Evolutionary conservation across 164 flowering plant species (phyloP).

Genomic region (Tinospora cordifolia): DNA sequence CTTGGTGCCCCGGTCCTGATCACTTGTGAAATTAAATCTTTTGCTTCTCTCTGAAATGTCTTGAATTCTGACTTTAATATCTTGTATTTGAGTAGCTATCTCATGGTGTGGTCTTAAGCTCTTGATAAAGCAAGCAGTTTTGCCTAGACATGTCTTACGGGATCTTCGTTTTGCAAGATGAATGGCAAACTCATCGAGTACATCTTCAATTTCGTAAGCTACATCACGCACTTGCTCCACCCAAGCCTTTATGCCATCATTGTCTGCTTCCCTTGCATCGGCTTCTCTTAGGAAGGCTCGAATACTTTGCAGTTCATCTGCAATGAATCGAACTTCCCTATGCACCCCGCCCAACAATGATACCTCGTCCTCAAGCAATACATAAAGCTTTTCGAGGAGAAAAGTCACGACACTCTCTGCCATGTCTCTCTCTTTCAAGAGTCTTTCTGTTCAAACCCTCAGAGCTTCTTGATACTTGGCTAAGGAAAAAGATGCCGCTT

Average conservation of each 20-base stretch:
- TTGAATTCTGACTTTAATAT: no score
- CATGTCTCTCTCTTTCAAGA: constrained; percentile 23
- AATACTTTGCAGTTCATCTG: constrained; percentile 15
- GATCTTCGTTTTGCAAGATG: constrained; percentile 29
- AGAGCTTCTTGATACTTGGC: constrained; percentile 60
- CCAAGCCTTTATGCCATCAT: constrained; percentile 14
- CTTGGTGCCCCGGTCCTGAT: no score
- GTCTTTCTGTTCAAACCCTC: constrained; percentile 56
- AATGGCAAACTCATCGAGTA: constrained; percentile 13
- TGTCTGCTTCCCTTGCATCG: constrained; percentile 5
- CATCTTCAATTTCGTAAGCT: constrained; percentile 16
- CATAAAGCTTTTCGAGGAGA: no score
- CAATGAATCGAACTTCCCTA: neutral
- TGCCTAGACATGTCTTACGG: constrained; percentile 80
- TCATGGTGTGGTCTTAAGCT: neutral
- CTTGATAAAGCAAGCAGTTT: neutral
- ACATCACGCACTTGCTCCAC: constrained; percentile 15
- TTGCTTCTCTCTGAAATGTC: no score
- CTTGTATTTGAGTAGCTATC: neutral
- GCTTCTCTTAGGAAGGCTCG: constrained; percentile 9
- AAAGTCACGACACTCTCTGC: no score
- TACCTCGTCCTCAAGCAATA: no score
- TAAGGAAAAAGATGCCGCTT: no score
- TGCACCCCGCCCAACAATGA: no score
- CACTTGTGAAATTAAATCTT: no score